These are phyloP conservation scores for Sophora flavescens DNA, from an alignment of 306 rosid genomes.

Conservation along the genomic window DNA sequence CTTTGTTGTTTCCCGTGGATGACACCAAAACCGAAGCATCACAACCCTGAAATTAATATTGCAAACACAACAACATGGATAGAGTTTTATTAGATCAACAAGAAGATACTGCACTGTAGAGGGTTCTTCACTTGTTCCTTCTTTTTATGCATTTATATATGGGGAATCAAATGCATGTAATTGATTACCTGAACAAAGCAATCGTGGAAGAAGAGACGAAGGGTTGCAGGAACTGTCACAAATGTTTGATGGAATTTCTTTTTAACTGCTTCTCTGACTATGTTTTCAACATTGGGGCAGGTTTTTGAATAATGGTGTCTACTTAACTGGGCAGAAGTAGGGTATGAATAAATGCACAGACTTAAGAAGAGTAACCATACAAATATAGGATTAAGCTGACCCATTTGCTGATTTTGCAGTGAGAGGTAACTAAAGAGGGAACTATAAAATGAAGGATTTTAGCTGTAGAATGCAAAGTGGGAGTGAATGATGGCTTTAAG, in stretches of 20 bases:
- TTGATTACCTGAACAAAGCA: slow-evolving; percentile 77
- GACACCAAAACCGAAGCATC: slow-evolving; percentile 69
- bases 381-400: slow-evolving; percentile 46
- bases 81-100: background rate
- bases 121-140: background rate
- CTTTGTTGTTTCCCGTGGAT: slow-evolving; percentile 61
- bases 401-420: slow-evolving; percentile 50
- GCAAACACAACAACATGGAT: background rate
- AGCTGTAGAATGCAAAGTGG: background rate
- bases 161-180: slow-evolving; percentile 14
- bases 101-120: background rate
- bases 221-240: slow-evolving; percentile 82
- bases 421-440: background rate
- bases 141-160: background rate
- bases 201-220: slow-evolving; percentile 96
- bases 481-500: slow-evolving; percentile 42
- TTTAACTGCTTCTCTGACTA: slow-evolving; percentile 68
- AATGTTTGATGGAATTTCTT: slow-evolving; percentile 81
- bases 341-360: slow-evolving; percentile 49
- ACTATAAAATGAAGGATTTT: slow-evolving; percentile 18
- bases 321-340: slow-evolving; percentile 67
- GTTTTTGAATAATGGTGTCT: slow-evolving; percentile 65
- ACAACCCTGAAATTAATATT: slow-evolving; percentile 63
- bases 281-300: slow-evolving; percentile 82
- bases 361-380: slow-evolving; percentile 53